These are phyloP conservation scores for Puccinia polysora DNA, from an alignment of 1,284 basidiomycete genomes.

Conservation along the genomic window DNA sequence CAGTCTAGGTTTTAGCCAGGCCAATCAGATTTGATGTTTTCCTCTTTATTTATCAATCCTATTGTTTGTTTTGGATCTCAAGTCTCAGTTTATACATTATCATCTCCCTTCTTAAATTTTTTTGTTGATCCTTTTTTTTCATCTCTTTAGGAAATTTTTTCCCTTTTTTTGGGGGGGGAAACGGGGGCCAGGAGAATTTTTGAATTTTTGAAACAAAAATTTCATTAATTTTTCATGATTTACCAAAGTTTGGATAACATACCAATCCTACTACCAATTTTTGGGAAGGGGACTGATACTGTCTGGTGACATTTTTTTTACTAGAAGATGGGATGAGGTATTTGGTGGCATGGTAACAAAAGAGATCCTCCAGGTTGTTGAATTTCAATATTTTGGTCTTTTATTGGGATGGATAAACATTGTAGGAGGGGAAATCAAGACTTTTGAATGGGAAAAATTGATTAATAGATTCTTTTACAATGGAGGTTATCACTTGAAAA, in stretches of 20 bases:
- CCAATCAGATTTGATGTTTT: too few relatives aligned
- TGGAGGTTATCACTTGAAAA: background rate
- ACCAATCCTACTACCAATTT: constrained; percentile 69
- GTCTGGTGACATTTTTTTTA: background rate
- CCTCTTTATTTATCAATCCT: too few relatives aligned
- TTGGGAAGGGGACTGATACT: constrained; percentile 30
- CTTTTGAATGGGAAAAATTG: too few relatives aligned
- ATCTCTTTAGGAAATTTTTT: too few relatives aligned
- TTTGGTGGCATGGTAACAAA: constrained; percentile 70
- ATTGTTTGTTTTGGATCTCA: too few relatives aligned
- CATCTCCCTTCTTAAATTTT: too few relatives aligned
- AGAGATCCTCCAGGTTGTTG: constrained; percentile 81
- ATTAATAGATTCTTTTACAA: too few relatives aligned
- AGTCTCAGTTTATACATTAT: too few relatives aligned
- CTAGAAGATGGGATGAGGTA: constrained; percentile 21
- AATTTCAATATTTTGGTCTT: constrained; percentile 79
- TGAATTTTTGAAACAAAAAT: constrained; percentile 68
- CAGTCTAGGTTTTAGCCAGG: too few relatives aligned
- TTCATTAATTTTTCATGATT: constrained; percentile 62
- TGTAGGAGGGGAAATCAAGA: background rate
- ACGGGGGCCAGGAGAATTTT: too few relatives aligned
- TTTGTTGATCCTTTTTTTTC: too few relatives aligned
- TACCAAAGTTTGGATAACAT: constrained; percentile 63
- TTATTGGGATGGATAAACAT: background rate
- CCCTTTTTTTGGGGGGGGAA: too few relatives aligned